phyloP scores from a whole-genome alignment of 495 filamentous ascomycete genomes.

The Neurospora intermedia region DNA sequence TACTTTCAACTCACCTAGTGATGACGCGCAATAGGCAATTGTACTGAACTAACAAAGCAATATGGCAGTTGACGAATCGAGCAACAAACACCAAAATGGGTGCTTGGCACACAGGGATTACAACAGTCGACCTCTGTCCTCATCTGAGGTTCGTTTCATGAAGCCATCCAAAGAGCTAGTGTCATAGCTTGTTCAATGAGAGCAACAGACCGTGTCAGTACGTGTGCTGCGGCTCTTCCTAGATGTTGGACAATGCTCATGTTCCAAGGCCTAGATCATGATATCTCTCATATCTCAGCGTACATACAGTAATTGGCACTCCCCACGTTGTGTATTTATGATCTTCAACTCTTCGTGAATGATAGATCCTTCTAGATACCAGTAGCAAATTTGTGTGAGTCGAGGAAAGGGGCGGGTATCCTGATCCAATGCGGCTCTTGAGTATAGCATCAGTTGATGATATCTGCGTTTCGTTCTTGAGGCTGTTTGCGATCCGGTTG shows the following conservation, averaged over 20 bases:
- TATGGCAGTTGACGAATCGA: not conserved
- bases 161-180: not conserved
- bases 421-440: not conserved
- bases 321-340: not conserved
- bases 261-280: not conserved
- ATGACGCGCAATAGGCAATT: not conserved
- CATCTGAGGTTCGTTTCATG: not conserved
- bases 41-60: not conserved
- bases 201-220: not conserved
- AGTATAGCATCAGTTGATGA: not conserved
- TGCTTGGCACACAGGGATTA: not conserved
- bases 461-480: not conserved
- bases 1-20: not conserved
- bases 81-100: not conserved
- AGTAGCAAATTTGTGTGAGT: not conserved
- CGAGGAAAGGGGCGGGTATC: not conserved
- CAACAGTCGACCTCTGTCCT: not conserved
- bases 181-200: not conserved
- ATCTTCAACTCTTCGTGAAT: not conserved
- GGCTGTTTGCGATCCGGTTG: not conserved
- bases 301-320: not conserved
- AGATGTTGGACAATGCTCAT: not conserved
- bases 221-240: not conserved
- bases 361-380: not conserved
- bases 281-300: not conserved